These are phyloP conservation scores for Solanum sitiens DNA, from an alignment of 257 asterid genomes.

Conservation along the genomic window DNA sequence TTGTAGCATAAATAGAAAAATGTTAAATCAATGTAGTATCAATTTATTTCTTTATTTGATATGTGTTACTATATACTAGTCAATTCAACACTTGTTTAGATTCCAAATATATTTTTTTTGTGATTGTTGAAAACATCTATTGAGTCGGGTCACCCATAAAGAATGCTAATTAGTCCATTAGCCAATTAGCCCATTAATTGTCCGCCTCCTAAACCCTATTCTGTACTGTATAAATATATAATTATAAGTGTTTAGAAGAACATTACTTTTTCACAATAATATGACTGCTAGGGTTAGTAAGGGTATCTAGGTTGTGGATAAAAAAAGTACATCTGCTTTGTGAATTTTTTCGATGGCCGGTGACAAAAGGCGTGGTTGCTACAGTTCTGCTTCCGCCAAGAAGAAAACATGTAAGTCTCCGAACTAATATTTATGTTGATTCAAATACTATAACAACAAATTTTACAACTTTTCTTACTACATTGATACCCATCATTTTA, in stretches of 20 bases:
- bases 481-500: neutral
- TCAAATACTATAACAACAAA: neutral
- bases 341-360: neutral
- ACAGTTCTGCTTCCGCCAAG: neutral
- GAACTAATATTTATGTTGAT: neutral
- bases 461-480: neutral
- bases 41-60: neutral
- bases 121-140: neutral
- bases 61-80: neutral
- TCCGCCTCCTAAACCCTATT: neutral
- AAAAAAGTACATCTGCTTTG: neutral
- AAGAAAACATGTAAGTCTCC: neutral
- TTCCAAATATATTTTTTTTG: neutral
- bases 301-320: neutral
- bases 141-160: neutral
- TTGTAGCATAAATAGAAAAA: neutral
- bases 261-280: neutral
- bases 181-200: neutral
- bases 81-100: neutral
- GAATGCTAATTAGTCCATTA: neutral
- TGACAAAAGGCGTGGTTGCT: neutral
- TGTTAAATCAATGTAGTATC: neutral
- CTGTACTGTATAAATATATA: neutral
- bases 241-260: neutral
- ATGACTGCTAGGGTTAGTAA: neutral